Base-by-base conservation (phyloP, 768 basidiomycete genomes). In the Ephemerocybe angulata region DNA sequence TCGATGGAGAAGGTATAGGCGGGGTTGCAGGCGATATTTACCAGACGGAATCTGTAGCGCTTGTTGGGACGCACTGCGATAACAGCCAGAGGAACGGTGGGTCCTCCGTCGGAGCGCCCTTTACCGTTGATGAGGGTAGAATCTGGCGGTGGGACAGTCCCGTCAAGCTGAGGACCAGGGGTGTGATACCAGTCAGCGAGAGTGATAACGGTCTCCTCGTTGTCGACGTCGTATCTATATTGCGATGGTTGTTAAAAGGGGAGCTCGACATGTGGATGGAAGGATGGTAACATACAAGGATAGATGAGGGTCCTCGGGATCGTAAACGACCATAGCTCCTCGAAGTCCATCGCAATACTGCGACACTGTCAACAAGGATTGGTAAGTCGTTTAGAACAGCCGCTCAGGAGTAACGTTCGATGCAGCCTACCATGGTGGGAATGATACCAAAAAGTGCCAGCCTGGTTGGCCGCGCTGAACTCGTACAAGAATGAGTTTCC, bases 1-100 rank as follows among this genome's bases (percentile, higher is more conserved):
- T 76, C 72, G 27, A 76, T 65, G 2, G 67, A 71, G 62, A 77
- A 76, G n/a, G 49, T 59, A 58, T 66, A 78, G 68, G 55, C 67
- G 57, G 62, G 72, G 46, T 76, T 75, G 63, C 81, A 81, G 12
- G 76, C 74, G 50, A 77, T 74, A 52, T 59, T 67, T 49, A 83
- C 58, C 1, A 84, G 33, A 3, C 82, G 76, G 65, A 84, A 77
- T 22, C 83, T 76, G 58, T 83, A 84, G 21, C 80, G 68, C 46
- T 66, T 63, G 17, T 72, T 72, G 0, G 48, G 52, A 7, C 59
- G 43, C 30, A 84, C 77, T 35, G 72, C 70, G 51, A 77, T 66
- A 8, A 77, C 66, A 1, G 74, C 64, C 13, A 77, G 62, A 0
- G 69, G 52, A 8, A 65, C 54, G 4, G 37, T 21, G 10, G 75